Evolutionary conservation across 129 eudicot genomes (phyloP).

Genomic region (Arctium lappa): DNA sequence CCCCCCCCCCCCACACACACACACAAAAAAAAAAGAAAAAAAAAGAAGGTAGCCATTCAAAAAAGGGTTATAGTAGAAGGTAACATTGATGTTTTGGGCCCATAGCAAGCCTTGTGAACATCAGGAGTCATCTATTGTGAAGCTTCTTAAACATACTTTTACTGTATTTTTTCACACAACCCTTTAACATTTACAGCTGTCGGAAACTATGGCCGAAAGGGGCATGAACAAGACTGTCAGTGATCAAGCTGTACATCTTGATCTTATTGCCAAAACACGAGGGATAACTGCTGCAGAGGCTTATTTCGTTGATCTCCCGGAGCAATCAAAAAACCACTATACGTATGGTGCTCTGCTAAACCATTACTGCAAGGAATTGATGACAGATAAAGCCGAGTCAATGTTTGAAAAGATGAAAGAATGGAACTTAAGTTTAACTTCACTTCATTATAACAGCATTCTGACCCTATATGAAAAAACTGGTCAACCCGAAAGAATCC

Average conservation of each 20-base stretch:
- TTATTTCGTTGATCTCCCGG: slow-evolving; percentile 80
- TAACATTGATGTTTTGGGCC: slow-evolving; percentile 4
- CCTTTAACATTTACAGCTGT: slow-evolving; percentile 48
- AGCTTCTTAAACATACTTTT: background rate
- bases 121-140: background rate
- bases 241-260: slow-evolving; percentile 94
- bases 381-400: slow-evolving; percentile 81
- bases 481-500: slow-evolving; percentile 60
- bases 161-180: background rate
- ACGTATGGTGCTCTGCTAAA: slow-evolving; percentile 91
- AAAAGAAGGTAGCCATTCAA: background rate
- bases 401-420: slow-evolving; percentile 91
- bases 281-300: slow-evolving; percentile 79
- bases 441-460: slow-evolving; percentile 88
- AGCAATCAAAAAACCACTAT: slow-evolving; percentile 67
- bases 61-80: background rate
- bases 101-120: background rate
- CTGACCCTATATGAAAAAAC: slow-evolving; percentile 72
- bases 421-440: slow-evolving; percentile 49
- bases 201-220: slow-evolving; percentile 89
- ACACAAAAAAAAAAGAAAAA: too few species aligned
- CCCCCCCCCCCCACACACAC: too few species aligned
- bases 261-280: slow-evolving; percentile 71
- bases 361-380: slow-evolving; percentile 84
- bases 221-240: slow-evolving; percentile 88